A percentile compares a stretch with the other conserved stretches of the same genome.
These are phyloP conservation scores for Cladosporium sp. DNA, from an alignment of 2,329 filamentous ascomycete species.

Conservation along the genomic window DNA sequence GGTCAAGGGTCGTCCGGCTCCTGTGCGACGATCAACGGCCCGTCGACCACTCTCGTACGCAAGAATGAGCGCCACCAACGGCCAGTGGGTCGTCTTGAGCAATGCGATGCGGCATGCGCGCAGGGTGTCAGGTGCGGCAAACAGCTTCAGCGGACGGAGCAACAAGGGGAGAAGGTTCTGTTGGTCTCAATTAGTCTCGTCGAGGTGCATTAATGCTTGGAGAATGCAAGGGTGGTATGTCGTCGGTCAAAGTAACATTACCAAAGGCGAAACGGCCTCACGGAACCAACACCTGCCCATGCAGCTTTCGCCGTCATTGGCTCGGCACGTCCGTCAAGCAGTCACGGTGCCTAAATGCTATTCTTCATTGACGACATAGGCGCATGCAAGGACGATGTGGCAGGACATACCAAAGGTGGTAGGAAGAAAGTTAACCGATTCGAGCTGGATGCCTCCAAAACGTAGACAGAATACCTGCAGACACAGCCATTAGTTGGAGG, in stretches of 20 bases:
- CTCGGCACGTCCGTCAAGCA: background rate
- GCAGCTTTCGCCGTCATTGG: background rate
- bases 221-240: background rate
- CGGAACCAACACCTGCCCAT: conserved; percentile 10
- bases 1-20: conserved; percentile 9
- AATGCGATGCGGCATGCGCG: conserved; percentile 57
- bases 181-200: conserved; percentile 16
- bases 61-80: conserved; percentile 66
- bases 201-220: background rate
- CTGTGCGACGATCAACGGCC: conserved; percentile 20
- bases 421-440: conserved; percentile 47
- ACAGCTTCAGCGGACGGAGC: conserved; percentile 67
- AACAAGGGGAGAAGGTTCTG: conserved; percentile 70
- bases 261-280: background rate
- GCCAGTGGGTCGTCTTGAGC: conserved; percentile 58
- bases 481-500: conserved; percentile 19
- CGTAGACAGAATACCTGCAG: conserved; percentile 49
- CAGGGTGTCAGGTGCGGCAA: conserved; percentile 62
- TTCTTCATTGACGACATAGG: background rate
- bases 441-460: conserved; percentile 49
- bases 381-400: background rate
- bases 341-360: background rate
- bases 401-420: conserved; percentile 43
- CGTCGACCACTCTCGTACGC: conserved; percentile 54
- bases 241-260: background rate